phyloP scores from a whole-genome alignment of 164 flowering plant species.

The Stephania yunnanensis region DNA sequence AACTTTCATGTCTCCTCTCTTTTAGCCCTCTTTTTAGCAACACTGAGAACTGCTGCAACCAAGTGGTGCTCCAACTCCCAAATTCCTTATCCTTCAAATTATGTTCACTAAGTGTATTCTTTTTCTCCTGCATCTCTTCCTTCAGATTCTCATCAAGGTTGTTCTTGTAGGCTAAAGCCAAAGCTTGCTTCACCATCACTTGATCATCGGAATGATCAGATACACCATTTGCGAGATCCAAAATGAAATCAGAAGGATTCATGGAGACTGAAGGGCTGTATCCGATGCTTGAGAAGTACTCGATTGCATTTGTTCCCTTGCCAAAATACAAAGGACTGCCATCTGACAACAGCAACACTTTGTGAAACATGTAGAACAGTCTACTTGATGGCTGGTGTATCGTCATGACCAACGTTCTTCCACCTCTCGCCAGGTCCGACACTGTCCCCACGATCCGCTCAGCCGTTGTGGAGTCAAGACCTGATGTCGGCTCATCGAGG shows the following conservation, averaged over 20 bases:
- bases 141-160: background rate
- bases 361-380: constrained; percentile 16
- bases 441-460: constrained; percentile 8
- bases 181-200: background rate
- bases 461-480: constrained; percentile 17
- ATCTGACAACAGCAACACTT: constrained; percentile 9
- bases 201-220: background rate
- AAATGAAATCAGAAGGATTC: constrained; percentile 14
- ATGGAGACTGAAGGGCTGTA: constrained; percentile 11
- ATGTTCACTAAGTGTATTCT: background rate
- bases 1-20: constrained; percentile 78
- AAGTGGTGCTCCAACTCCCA: constrained; percentile 70
- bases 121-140: background rate
- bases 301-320: constrained; percentile 6
- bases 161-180: background rate
- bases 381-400: constrained; percentile 20
- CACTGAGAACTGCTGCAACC: constrained; percentile 92
- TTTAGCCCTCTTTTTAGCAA: constrained; percentile 74
- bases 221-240: constrained; percentile 18
- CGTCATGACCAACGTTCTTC: constrained; percentile 13
- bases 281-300: constrained; percentile 15
- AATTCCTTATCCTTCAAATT: background rate
- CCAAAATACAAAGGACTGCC: constrained; percentile 15
- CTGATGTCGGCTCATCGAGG: constrained; percentile 14
- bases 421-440: constrained; percentile 9